These are phyloP conservation scores for Diaporthe humulicola DNA, from an alignment of 2,329 filamentous ascomycete species.

Conservation along the genomic window DNA sequence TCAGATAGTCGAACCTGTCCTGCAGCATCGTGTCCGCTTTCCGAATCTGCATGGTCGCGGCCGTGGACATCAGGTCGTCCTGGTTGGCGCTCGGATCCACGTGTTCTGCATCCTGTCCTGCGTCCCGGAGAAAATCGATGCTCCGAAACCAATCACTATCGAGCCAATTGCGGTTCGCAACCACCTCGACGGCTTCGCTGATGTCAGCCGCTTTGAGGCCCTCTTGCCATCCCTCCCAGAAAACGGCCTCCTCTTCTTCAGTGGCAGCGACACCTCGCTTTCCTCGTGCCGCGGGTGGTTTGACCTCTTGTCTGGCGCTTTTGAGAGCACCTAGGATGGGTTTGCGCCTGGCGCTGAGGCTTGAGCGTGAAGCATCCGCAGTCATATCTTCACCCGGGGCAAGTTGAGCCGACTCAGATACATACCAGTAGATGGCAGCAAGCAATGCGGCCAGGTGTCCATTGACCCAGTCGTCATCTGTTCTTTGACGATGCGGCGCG, in stretches of 20 bases:
- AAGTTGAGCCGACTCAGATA: conserved; percentile 63
- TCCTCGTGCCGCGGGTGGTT: conserved; percentile 55
- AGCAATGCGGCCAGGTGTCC: conserved; percentile 67
- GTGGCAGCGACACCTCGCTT: conserved; percentile 51
- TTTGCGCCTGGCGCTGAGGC: conserved; percentile 62
- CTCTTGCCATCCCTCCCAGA: conserved; percentile 67
- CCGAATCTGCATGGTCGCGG: conserved; percentile 58
- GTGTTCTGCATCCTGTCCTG: conserved; percentile 43
- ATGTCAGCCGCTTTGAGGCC: conserved; percentile 65
- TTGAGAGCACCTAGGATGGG: conserved; percentile 60
- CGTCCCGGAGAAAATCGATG: conserved; percentile 67
- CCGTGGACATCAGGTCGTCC: conserved; percentile 43
- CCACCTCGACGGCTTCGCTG: conserved; percentile 70
- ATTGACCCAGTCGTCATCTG: conserved; percentile 63
- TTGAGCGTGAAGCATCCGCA: conserved; percentile 46
- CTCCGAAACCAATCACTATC: conserved; percentile 73
- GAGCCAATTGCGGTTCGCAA: conserved; percentile 70
- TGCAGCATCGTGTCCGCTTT: conserved; percentile 80
- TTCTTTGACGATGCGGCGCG: conserved; percentile 56
- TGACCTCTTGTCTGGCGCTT: conserved; percentile 52
- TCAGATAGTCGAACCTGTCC: conserved; percentile 79
- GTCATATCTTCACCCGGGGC: conserved; percentile 46
- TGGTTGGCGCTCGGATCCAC: conserved; percentile 50
- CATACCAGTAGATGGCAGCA: conserved; percentile 72
- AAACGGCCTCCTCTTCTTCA: conserved; percentile 54